A percentile compares a stretch with the other conserved stretches of the same genome.
Conservation (phyloP, 441 rosid genomes). For the Jatropha podagrica region DNA sequence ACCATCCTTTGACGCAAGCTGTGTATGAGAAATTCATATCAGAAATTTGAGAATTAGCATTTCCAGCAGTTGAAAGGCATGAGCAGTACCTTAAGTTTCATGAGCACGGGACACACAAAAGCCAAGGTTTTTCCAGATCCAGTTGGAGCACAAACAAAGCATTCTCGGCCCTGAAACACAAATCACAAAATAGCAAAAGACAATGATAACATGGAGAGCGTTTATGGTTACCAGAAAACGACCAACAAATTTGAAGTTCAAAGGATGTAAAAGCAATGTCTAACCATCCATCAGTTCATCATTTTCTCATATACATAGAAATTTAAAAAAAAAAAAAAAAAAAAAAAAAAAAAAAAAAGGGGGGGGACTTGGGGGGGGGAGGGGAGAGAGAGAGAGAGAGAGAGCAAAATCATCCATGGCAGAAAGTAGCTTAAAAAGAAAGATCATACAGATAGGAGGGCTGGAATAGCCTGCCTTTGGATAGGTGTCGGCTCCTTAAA, state of each 20-base stretch:
- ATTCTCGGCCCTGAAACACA: slow-evolving; percentile 67
- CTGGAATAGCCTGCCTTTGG: slow-evolving; percentile 93
- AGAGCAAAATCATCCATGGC: neutral
- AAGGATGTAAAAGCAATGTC: neutral
- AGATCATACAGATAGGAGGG: slow-evolving; percentile 73
- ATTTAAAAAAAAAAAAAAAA: neutral
- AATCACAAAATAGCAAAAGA: neutral
- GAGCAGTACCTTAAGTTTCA: slow-evolving; percentile 75
- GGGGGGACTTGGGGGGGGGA: neutral
- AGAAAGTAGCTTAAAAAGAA: slow-evolving; percentile 22
- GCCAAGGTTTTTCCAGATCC: slow-evolving; percentile 96
- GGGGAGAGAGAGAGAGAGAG: neutral
- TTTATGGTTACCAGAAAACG: neutral
- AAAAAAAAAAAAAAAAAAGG: slow-evolving; percentile 9
- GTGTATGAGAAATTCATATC: slow-evolving; percentile 23
- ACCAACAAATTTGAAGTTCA: neutral
- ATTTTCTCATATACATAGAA: neutral
- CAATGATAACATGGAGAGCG: neutral
- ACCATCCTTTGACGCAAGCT: slow-evolving; percentile 65
- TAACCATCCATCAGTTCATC: neutral
- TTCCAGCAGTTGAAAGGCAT: slow-evolving; percentile 11
- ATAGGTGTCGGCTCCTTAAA: slow-evolving; percentile 94
- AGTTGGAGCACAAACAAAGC: slow-evolving; percentile 96
- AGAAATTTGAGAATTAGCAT: slow-evolving; percentile 19
- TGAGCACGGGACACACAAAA: slow-evolving; percentile 86